phyloP scores from a whole-genome alignment of 2,329 filamentous ascomycete genomes.

The Aureobasidium sp. region DNA sequence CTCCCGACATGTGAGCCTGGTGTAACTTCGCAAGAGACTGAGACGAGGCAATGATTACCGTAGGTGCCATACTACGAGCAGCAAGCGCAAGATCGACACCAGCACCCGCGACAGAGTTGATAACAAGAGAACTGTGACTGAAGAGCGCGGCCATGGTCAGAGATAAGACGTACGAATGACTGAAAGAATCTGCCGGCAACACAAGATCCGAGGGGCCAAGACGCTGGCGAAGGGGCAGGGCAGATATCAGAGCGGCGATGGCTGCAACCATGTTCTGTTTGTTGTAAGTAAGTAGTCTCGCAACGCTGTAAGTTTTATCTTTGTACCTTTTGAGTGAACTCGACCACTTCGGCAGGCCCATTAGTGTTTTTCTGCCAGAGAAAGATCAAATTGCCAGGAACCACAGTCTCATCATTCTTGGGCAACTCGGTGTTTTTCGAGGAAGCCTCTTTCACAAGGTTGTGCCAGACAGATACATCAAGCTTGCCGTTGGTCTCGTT shows the following conservation, averaged over 20 bases:
- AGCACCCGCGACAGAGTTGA: conserved; percentile 77
- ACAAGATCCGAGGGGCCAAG: conserved; percentile 70
- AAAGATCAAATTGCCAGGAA: conserved; percentile 45
- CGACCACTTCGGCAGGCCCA: conserved; percentile 55
- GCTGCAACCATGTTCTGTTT: conserved; percentile 73
- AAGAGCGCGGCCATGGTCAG: conserved; percentile 76
- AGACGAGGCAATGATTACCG: conserved; percentile 70
- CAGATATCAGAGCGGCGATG: conserved; percentile 66
- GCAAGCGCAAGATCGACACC: conserved; percentile 64
- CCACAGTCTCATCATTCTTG: conserved; percentile 45
- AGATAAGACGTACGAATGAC: conserved; percentile 67
- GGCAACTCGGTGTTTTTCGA: conserved; percentile 55
- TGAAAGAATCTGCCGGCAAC: conserved; percentile 72
- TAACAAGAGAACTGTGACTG: conserved; percentile 72
- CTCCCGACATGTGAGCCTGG: conserved; percentile 45
- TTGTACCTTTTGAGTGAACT: conserved; percentile 62
- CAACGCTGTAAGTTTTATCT: neutral
- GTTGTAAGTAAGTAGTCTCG: neutral
- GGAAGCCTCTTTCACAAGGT: conserved; percentile 58
- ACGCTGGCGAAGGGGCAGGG: conserved; percentile 66
- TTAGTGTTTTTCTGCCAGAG: conserved; percentile 54
- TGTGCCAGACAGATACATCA: conserved; percentile 86
- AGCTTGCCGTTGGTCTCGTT: conserved; percentile 60
- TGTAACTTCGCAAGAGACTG: conserved; percentile 63
- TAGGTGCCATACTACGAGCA: conserved; percentile 66